These are phyloP conservation scores for Sugiyamaella castrensis DNA, from an alignment of 1,139 yeast genomes.

Conservation along the genomic window DNA sequence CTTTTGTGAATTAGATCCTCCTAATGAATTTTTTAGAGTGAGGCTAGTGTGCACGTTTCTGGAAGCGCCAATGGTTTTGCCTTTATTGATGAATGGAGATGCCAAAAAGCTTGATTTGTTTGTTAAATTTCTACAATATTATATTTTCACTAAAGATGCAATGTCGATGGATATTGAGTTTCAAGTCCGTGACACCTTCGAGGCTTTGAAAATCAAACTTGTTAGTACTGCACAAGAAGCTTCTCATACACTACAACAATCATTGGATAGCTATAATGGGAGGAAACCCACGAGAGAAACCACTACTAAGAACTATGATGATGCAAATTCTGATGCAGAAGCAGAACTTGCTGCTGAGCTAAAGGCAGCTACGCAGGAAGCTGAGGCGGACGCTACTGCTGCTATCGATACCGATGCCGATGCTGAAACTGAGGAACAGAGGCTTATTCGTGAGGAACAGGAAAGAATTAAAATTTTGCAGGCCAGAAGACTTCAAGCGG, in stretches of 20 bases:
- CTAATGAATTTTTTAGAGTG: slow-evolving; percentile 70
- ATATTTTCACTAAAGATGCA: slow-evolving; percentile 59
- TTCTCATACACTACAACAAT: slow-evolving; percentile 28
- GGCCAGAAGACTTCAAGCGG: slow-evolving; percentile 19
- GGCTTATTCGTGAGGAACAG: slow-evolving; percentile 19
- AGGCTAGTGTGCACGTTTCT: slow-evolving; percentile 49
- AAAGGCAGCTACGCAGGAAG: slow-evolving; percentile 20
- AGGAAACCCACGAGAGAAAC: slow-evolving; percentile 13
- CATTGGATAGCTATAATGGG: slow-evolving; percentile 30
- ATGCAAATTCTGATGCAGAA: slow-evolving; percentile 4
- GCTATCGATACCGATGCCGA: slow-evolving; percentile 18
- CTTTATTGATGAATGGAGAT: slow-evolving; percentile 14
- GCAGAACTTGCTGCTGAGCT: slow-evolving; percentile 14
- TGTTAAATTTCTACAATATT: slow-evolving; percentile 68
- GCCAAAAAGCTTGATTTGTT: slow-evolving; percentile 45
- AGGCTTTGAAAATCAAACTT: slow-evolving; percentile 38
- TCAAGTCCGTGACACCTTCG: slow-evolving; percentile 46
- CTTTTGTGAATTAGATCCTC: slow-evolving; percentile 51
- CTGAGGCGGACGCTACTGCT: slow-evolving; percentile 27
- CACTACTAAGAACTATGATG: slow-evolving; percentile 8
- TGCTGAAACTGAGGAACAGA: slow-evolving; percentile 23
- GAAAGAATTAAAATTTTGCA: slow-evolving; percentile 16
- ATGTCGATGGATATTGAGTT: slow-evolving; percentile 69
- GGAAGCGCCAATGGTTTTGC: slow-evolving; percentile 30
- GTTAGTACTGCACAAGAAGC: slow-evolving; percentile 40